A percentile compares a stretch with the other conserved stretches of the same genome.
These are phyloP conservation scores for Exsudoporus floridanus DNA, from an alignment of 1,284 basidiomycete species.

Conservation along the genomic window DNA sequence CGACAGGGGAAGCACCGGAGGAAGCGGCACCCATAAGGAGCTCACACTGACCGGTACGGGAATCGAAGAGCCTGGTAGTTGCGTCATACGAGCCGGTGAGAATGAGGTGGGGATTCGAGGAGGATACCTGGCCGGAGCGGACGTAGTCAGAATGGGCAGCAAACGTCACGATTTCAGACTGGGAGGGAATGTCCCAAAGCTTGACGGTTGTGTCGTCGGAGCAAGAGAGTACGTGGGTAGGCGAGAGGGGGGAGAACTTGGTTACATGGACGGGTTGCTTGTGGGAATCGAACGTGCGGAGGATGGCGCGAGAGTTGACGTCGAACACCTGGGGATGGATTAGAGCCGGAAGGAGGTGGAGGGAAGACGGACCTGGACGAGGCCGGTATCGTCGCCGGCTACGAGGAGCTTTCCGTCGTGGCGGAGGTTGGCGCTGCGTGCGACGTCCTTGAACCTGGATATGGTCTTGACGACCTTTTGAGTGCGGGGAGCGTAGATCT, in stretches of 20 bases:
- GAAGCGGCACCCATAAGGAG: conserved; percentile 74
- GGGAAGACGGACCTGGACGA: conserved; percentile 70
- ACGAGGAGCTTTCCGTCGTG: conserved; percentile 93
- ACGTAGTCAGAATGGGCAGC: conserved; percentile 92
- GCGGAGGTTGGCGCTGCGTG: conserved; percentile 83
- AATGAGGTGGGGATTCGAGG: conserved; percentile 80
- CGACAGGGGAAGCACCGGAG: conserved; percentile 68
- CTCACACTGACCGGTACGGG: conserved; percentile 76
- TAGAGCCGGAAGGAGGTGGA: conserved; percentile 11
- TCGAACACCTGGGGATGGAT: conserved; percentile 76
- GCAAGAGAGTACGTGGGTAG: conserved; percentile 87
- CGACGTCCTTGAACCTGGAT: conserved; percentile 94
- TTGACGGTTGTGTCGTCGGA: conserved; percentile 95
- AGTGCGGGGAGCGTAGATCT: conserved; percentile 94
- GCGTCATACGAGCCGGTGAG: conserved; percentile 95
- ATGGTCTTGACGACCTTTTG: conserved; percentile 97
- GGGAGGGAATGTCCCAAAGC: conserved; percentile 95
- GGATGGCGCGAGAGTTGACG: conserved; percentile 89
- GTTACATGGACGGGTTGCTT: conserved; percentile 95
- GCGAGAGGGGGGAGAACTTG: conserved; percentile 82
- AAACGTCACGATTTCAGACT: conserved; percentile 79
- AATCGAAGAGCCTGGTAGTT: conserved; percentile 88
- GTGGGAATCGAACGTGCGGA: conserved; percentile 89
- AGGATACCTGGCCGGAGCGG: conserved; percentile 84
- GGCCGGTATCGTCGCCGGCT: conserved; percentile 91